Evolutionary conservation across 306 rosid species (phyloP), one percentile per base, ranked within the genome.

Genomic region (Vigna reflexopilosa): DNA sequence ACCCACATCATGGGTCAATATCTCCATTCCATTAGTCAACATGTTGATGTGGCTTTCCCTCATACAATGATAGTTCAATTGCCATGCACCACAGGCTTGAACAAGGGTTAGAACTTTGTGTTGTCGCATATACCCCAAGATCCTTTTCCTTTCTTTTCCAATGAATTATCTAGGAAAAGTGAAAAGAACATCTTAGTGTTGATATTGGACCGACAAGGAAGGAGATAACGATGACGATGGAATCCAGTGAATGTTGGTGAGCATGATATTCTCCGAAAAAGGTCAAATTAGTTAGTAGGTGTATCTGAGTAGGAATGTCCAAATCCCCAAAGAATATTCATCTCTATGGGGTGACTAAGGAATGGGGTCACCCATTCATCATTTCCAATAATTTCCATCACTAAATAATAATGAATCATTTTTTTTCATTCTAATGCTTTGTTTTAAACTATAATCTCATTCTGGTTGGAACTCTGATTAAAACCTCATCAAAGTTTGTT

Each of bases 111-210:
- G 10, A n/a, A 50, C 13, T 52, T 2, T 14, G 9, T 58, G 70
- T 6, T 58, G 30, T 49, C 47, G 34, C 55, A 4, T 19, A 19
- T 72, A 4, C 16, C 12, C 73, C 47, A 17, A 72, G 51, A 72
- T 72, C 61, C 58, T 32, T 32, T 78, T 78, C 13, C 56, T 57
- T 57, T 47, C 20, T 3, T 45, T 47, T 70, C 49, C 77, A 22
- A 11, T 5, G 12, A 2, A 70, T 50, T 70, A 49, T 30, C 44
- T 3, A 2, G 3, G 30, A 52, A 71, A 71, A 71, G 76, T 6
- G 65, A 72, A 72, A 72, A 36, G 22, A 72, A 52, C 20, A 20
- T 11, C 0, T 71, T 32, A 32, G 15, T 52, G 28, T 26, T 68
- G 24, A 56, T 30, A 59, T 51, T 32, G 62, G 30, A 17, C 63